A percentile compares a stretch with the other conserved stretches of the same genome.
Conservation (phyloP, 805 yeast species). For the Yamadazyma sp. region DNA sequence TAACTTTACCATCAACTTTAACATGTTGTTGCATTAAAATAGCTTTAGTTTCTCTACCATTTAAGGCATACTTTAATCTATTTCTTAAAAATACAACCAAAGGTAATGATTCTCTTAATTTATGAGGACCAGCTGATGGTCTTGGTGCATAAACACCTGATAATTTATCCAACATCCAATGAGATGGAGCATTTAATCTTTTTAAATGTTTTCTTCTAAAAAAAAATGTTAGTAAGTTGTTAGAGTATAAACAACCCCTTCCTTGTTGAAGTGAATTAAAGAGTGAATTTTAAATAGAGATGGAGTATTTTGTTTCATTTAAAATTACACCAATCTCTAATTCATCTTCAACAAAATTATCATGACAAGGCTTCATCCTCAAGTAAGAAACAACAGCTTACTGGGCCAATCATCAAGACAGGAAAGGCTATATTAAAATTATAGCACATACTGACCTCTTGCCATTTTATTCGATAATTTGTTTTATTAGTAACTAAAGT, state of each 20-base stretch:
- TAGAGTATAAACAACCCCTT: slow-evolving; percentile 34
- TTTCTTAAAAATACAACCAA: slow-evolving; percentile 94
- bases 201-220: slow-evolving; percentile 99
- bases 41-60: slow-evolving; percentile 98
- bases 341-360: too few species aligned
- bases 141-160: slow-evolving; percentile 99
- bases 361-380: slow-evolving; percentile 46
- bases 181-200: slow-evolving; percentile 99
- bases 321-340: too few species aligned
- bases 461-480: slow-evolving; percentile 36
- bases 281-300: too few species aligned
- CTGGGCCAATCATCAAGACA: slow-evolving; percentile 6
- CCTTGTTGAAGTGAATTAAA: too few species aligned
- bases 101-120: slow-evolving; percentile 97
- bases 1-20: slow-evolving; percentile 97
- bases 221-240: slow-evolving; percentile 99
- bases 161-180: slow-evolving; percentile 99
- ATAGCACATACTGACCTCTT: slow-evolving; percentile 52
- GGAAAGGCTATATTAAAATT: neutral
- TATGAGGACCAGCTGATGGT: slow-evolving; percentile 99
- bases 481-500: neutral
- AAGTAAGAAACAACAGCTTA: slow-evolving; percentile 18
- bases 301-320: too few species aligned
- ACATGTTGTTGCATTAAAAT: slow-evolving; percentile 98
- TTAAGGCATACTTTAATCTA: slow-evolving; percentile 97